phyloP scores from a whole-genome alignment of 73 alveolate genomes.

The Uronychia setigera region DNA sequence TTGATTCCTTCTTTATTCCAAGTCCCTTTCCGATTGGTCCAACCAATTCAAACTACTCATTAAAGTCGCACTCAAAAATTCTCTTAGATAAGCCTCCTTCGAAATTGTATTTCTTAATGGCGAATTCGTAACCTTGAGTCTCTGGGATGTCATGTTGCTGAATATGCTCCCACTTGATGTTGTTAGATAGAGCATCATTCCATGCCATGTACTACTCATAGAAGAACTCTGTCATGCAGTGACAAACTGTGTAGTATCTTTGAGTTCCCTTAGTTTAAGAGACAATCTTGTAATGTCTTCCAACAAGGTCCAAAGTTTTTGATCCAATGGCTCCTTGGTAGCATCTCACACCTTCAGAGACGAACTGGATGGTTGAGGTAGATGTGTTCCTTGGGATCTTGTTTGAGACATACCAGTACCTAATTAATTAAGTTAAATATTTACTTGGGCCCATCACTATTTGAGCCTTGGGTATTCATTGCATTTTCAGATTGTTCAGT shows the following conservation, averaged over 20 bases:
- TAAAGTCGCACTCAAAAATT: too few relatives aligned
- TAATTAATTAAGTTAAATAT: too few relatives aligned
- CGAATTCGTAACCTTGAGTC: neutral
- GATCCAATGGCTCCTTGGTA: neutral
- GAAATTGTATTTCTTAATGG: slow-evolving; percentile 34
- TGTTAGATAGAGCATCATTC: neutral
- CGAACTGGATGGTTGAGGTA: neutral
- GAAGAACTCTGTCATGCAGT: slow-evolving; percentile 20
- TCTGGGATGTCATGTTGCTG: neutral
- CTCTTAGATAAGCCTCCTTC: slow-evolving; percentile 19
- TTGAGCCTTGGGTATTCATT: neutral
- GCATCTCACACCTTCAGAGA: neutral
- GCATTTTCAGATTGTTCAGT: too few relatives aligned
- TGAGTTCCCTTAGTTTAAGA: neutral
- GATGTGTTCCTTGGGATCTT: neutral
- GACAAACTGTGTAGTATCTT: slow-evolving; percentile 13
- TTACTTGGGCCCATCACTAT: neutral
- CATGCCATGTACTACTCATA: slow-evolving; percentile 15
- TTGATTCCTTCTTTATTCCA: slow-evolving; percentile 7
- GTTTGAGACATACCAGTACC: neutral
- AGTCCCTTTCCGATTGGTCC: slow-evolving; percentile 58
- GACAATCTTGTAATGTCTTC: neutral
- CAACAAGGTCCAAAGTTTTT: neutral
- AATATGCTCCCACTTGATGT: neutral
- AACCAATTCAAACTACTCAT: too few relatives aligned